phyloP scores from a whole-genome alignment of 2,329 filamentous ascomycete species.

The Venturiaceae sp. region DNA sequence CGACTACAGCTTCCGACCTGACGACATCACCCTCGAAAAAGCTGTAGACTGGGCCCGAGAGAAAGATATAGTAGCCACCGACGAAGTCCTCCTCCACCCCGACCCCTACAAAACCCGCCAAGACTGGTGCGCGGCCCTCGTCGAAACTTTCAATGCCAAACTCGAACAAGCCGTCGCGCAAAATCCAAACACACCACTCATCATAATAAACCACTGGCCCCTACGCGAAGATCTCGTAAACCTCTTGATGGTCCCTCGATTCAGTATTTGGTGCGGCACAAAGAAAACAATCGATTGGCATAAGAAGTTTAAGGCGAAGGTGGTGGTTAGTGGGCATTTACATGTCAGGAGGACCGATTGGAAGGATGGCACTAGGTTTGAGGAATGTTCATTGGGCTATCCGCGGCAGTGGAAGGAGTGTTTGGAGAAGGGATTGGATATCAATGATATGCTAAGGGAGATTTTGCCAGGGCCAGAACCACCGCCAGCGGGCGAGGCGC shows the following conservation, averaged over 20 bases:
- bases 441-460: slow-evolving; percentile 35
- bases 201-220: slow-evolving; percentile 39
- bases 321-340: slow-evolving; percentile 36
- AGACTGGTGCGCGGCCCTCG: slow-evolving; percentile 34
- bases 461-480: slow-evolving; percentile 31
- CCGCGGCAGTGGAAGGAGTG: slow-evolving; percentile 36
- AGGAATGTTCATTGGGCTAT: slow-evolving; percentile 38
- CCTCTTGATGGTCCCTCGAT: slow-evolving; percentile 31
- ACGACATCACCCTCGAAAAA: slow-evolving; percentile 35
- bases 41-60: slow-evolving; percentile 38
- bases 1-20: slow-evolving; percentile 49
- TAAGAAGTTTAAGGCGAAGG: slow-evolving; percentile 33
- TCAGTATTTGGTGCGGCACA: slow-evolving; percentile 38
- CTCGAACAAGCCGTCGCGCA: slow-evolving; percentile 22
- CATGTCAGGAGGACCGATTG: slow-evolving; percentile 37
- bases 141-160: slow-evolving; percentile 30
- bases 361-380: slow-evolving; percentile 34
- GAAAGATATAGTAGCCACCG: slow-evolving; percentile 34
- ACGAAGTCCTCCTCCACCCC: slow-evolving; percentile 34
- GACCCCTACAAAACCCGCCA: slow-evolving; percentile 34
- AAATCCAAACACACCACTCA: slow-evolving; percentile 23
- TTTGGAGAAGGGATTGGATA: slow-evolving; percentile 30
- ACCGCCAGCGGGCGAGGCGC: slow-evolving; percentile 18
- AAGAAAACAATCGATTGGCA: slow-evolving; percentile 38
- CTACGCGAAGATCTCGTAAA: slow-evolving; percentile 33